A percentile compares a stretch with the other conserved stretches of the same genome.
Conservation (phyloP, 345 rosid genomes). For the Syzygium aromaticum region DNA sequence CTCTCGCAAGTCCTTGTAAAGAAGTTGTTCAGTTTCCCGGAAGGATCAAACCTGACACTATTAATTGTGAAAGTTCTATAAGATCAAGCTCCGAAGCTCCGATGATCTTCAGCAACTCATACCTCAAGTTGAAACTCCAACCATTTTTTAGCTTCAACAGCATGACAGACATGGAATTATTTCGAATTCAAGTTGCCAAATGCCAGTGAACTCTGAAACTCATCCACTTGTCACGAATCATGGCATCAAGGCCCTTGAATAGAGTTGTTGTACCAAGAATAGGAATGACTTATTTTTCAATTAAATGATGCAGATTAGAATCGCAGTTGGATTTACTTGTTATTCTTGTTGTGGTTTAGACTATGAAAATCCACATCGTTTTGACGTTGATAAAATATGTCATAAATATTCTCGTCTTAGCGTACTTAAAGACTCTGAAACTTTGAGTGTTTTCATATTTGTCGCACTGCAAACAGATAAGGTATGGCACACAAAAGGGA, state of each 20-base stretch:
- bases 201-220: not conserved
- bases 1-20: not conserved
- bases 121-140: not conserved
- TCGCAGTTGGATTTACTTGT: not conserved
- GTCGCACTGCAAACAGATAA: not conserved
- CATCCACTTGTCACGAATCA: not conserved
- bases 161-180: not conserved
- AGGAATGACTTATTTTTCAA: not conserved
- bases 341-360: not conserved
- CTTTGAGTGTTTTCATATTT: accelerated
- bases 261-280: not conserved
- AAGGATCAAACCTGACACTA: not conserved
- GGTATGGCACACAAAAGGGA: not conserved
- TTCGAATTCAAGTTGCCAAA: not conserved
- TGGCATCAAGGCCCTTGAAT: not conserved
- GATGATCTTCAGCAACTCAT: not conserved
- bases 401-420: not conserved
- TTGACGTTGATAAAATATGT: not conserved
- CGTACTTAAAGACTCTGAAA: not conserved
- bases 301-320: accelerated
- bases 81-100: not conserved
- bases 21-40: not conserved
- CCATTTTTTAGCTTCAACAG: not conserved
- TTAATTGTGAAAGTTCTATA: not conserved
- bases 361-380: not conserved